Percentiles rank a stretch among this genome's conserved stretches.
Conservation (phyloP, 2,329 filamentous ascomycete species). For the Dryadomyces quercivorus region DNA sequence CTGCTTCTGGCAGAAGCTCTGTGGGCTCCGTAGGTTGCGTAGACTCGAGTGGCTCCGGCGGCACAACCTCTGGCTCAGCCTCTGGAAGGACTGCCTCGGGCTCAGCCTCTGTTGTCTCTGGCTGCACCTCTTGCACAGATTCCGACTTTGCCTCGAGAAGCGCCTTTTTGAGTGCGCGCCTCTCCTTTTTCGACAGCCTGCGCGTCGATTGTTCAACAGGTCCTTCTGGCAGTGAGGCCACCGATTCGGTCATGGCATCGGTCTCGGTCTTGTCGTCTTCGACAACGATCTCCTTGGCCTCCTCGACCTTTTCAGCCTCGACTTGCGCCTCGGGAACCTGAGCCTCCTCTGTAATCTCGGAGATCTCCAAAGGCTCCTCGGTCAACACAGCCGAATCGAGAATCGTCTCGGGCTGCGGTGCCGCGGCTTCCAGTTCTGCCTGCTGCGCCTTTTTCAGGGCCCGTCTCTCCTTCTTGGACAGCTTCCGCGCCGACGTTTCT, state of each 20-base stretch:
- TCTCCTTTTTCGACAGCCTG: background rate
- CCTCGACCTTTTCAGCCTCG: background rate
- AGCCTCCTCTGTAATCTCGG: background rate
- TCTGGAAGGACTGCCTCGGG: background rate
- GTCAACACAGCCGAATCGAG: background rate
- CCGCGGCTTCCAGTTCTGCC: background rate
- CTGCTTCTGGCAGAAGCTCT: no score
- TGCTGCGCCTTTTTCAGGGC: background rate
- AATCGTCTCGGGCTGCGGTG: background rate
- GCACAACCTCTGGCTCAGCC: background rate
- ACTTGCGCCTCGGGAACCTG: no score
- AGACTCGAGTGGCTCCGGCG: background rate
- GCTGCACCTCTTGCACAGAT: background rate
- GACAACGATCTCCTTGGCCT: background rate
- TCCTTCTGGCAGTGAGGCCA: background rate
- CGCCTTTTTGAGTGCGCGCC: constrained; percentile 1
- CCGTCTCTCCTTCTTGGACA: constrained; percentile 6
- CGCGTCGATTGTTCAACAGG: background rate
- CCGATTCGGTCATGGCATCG: background rate
- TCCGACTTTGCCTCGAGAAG: background rate
- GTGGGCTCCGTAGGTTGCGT: no score
- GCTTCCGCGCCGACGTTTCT: background rate
- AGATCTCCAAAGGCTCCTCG: background rate
- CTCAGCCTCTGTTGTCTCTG: background rate
- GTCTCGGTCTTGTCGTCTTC: background rate